A percentile compares a stretch with the other conserved stretches of the same genome.
Conservation (phyloP, 257 asterid species). For the Rauvolfia tetraphylla region DNA sequence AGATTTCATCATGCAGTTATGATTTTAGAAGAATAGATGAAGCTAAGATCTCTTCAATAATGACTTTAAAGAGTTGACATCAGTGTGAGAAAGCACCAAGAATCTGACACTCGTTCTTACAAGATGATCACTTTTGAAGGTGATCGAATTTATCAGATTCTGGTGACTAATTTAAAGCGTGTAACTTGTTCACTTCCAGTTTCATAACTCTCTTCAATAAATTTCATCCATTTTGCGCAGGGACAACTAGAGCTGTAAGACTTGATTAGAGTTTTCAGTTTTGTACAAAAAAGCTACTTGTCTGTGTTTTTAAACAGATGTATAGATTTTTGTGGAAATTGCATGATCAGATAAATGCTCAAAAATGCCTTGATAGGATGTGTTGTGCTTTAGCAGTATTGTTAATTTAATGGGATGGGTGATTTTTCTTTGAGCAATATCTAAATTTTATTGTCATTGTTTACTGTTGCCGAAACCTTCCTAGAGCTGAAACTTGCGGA, state of each 20-base stretch:
- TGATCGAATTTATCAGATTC: neutral
- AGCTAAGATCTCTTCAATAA: constrained; percentile 4
- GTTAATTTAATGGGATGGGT: neutral
- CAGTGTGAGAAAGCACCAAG: neutral
- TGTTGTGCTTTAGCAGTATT: neutral
- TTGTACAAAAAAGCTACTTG: neutral
- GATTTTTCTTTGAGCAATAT: neutral
- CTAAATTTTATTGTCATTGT: neutral
- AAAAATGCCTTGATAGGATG: neutral
- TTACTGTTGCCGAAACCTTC: neutral
- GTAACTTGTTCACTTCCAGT: neutral
- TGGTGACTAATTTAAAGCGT: neutral
- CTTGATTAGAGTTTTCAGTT: neutral
- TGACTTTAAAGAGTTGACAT: neutral
- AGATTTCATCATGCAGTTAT: constrained; percentile 25
- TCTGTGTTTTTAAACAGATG: neutral
- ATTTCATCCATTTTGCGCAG: neutral
- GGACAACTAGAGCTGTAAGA: neutral
- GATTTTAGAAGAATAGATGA: constrained; percentile 15
- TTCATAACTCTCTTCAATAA: neutral
- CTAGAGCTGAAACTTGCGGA: neutral
- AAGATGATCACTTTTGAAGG: neutral
- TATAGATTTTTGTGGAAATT: neutral
- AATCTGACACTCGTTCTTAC: neutral
- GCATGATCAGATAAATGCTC: neutral